These are phyloP conservation scores for Beauveria varroae DNA, from an alignment of 2,329 filamentous ascomycete species.

Conservation along the genomic window DNA sequence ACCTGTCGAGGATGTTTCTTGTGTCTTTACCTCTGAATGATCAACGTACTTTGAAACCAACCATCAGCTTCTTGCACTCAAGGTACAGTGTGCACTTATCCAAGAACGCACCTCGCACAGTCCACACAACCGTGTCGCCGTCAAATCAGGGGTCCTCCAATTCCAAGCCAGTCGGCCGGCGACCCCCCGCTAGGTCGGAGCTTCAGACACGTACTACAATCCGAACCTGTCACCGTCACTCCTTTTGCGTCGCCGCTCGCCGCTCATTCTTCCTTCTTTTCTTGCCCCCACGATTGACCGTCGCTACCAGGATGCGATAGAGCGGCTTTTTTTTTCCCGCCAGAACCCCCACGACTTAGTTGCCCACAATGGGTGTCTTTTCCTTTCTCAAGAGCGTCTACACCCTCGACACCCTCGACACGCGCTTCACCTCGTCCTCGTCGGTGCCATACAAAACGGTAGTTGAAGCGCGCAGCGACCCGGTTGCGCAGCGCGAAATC, in stretches of 20 bases:
- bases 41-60: too few relatives aligned
- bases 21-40: too few relatives aligned
- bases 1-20: too few relatives aligned
- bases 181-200: not conserved
- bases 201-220: not conserved
- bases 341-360: too few relatives aligned
- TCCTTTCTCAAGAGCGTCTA: slow-evolving; percentile 48
- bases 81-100: not conserved
- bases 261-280: not conserved
- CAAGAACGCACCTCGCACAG: not conserved
- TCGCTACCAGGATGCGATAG: slow-evolving; percentile 2
- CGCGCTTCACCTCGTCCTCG: slow-evolving; percentile 60
- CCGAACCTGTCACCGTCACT: not conserved
- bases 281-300: not conserved
- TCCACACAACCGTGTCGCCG: not conserved
- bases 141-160: slow-evolving; percentile 11
- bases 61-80: not conserved
- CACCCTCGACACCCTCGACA: slow-evolving; percentile 55
- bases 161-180: not conserved
- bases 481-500: slow-evolving; percentile 25
- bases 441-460: slow-evolving; percentile 56
- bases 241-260: not conserved
- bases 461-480: slow-evolving; percentile 42
- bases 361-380: slow-evolving; percentile 30
- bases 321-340: too few relatives aligned